Conservation (phyloP, 2,329 filamentous ascomycete genomes). For the Myriosclerotinia duriaeana region DNA sequence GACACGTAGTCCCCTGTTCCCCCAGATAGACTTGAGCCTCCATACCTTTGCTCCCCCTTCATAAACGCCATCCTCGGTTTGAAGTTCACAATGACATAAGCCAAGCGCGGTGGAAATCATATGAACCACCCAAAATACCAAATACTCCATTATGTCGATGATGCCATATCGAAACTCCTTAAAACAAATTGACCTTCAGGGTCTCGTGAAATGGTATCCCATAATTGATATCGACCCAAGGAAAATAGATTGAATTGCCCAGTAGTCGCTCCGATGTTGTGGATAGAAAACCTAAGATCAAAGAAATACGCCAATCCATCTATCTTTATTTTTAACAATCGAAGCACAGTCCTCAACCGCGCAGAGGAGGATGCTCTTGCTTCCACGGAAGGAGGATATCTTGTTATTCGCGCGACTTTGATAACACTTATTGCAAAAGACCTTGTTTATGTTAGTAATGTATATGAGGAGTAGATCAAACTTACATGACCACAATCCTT, state of each 20-base stretch:
- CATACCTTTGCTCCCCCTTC: background rate
- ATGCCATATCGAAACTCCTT: constrained; percentile 16
- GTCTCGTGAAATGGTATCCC: background rate
- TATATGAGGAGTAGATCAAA: constrained; percentile 30
- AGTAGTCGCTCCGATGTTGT: background rate
- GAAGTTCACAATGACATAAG: constrained; percentile 10
- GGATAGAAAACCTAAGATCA: constrained; percentile 23
- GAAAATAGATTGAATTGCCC: background rate
- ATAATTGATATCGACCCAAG: background rate
- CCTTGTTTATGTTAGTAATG: constrained; percentile 46
- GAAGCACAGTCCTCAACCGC: constrained; percentile 57
- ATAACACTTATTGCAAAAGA: constrained; percentile 63
- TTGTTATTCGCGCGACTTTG: constrained; percentile 48
- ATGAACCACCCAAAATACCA: background rate
- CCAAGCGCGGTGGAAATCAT: background rate
- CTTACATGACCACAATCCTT: constrained; percentile 90
- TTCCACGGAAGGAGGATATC: constrained; percentile 6
- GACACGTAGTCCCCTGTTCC: background rate
- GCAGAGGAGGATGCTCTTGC: constrained; percentile 44
- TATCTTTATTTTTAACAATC: constrained; percentile 53
- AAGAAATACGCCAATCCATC: constrained; percentile 61
- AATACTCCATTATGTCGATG: constrained; percentile 12
- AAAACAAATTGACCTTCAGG: background rate
- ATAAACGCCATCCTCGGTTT: constrained; percentile 1
- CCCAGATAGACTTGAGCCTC: background rate